Base-by-base conservation (phyloP, 495 filamentous ascomycete genomes). In the Penicillium pulvis region DNA sequence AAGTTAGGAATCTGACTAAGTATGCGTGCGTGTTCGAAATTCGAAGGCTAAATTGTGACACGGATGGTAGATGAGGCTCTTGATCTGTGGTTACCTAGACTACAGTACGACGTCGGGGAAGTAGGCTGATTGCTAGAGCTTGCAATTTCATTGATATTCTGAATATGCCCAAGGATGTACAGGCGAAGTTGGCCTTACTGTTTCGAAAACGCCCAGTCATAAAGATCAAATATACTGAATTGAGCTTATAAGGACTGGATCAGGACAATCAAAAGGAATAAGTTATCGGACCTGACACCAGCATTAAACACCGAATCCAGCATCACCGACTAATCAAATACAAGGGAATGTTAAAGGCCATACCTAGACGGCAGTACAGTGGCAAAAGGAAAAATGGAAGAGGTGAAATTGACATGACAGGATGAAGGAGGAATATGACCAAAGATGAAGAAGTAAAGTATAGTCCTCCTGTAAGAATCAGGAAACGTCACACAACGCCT, bases 401-500 rank as follows among this genome's bases (percentile, higher is more conserved):
- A 46, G 10, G 19, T 46, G 12, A 46, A 24, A 24, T 41, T 46
- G 12, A 46, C 43, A 23, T 23, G 23, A 46, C 8, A 44, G 33
- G 16, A 59, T 59, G 33, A 12, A 48, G 54, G 16, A 48, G 54
- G 33, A 42, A 9, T 17, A n/a, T 36, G 20, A 12, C 23, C 16
- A 50, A 41, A 24, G 44, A 59, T 49, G 56, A 59, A 51, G 51
- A 60, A 16, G 59, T 55, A 36, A 45, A 51, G 48, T 35, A 59
- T 23, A 55, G 42, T 20, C 49, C 19, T 51, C 58, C 53, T 33
- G 31, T 28, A 42, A 51, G 31, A 61, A 59, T 49, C 50, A 61
- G 42, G 48, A 58, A 68, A 70, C 55, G 48, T 60, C 55, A 56
- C 48, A 68, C 47, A 71, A 78, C 72, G 71, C 74, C 74, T 64